Evolutionary conservation across 2,329 filamentous ascomycete genomes (phyloP).

Genomic region (Phaeosphaeriaceae sp.): DNA sequence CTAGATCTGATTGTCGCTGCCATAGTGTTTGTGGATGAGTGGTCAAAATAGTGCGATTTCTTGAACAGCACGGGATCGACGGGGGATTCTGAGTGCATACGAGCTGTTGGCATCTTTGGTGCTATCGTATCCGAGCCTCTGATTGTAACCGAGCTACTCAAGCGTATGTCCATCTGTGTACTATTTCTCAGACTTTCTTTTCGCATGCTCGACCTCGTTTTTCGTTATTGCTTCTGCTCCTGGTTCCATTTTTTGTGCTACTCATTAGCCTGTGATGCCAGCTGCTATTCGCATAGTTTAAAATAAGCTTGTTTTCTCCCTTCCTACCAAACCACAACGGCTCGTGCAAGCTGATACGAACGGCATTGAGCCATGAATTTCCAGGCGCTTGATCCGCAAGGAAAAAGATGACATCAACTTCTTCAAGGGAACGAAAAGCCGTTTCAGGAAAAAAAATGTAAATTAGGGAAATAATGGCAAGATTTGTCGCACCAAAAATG

Average conservation of each 20-base stretch:
- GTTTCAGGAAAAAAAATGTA: slow-evolving; percentile 69
- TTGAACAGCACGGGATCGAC: slow-evolving; percentile 2
- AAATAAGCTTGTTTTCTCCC: slow-evolving; percentile 56
- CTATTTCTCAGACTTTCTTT: not conserved
- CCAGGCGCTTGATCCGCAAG: slow-evolving; percentile 55
- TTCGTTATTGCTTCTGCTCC: slow-evolving; percentile 17
- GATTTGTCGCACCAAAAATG: slow-evolving; percentile 62
- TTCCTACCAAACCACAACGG: slow-evolving; percentile 64
- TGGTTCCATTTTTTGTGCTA: not conserved
- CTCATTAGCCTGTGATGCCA: slow-evolving; percentile 33
- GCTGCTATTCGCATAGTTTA: slow-evolving; percentile 51
- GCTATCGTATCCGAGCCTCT: not conserved
- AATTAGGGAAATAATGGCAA: slow-evolving; percentile 60
- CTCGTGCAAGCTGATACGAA: slow-evolving; percentile 57
- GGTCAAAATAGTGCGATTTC: not conserved
- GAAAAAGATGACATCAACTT: slow-evolving; percentile 71
- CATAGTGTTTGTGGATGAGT: not conserved
- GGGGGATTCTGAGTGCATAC: not conserved
- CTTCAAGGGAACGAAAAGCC: slow-evolving; percentile 63
- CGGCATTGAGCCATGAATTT: slow-evolving; percentile 56
- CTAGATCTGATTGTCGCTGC: not conserved
- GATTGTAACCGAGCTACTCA: slow-evolving; percentile 3
- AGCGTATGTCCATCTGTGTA: slow-evolving; percentile 2
- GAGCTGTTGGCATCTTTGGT: not conserved
- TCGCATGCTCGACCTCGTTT: not conserved